Conservation (phyloP, 1,284 basidiomycete species). For the Ganoderma multipileum region DNA sequence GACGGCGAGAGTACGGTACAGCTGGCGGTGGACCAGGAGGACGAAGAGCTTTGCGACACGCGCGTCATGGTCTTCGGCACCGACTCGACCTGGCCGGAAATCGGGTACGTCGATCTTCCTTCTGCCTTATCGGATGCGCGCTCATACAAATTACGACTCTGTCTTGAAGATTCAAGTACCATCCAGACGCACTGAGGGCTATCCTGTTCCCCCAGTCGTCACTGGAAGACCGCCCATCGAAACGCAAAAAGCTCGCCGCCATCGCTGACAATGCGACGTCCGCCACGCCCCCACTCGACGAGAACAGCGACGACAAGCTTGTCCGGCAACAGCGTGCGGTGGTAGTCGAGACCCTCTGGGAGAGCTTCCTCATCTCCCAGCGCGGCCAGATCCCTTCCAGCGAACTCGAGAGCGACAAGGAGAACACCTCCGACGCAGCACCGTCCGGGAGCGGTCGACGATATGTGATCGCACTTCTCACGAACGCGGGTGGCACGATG, state of each 20-base stretch:
- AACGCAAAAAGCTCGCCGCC: slow-evolving; percentile 25
- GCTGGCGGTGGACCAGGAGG: slow-evolving; percentile 22
- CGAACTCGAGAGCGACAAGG: slow-evolving; percentile 33
- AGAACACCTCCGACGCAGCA: slow-evolving; percentile 28
- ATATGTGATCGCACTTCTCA: slow-evolving; percentile 34
- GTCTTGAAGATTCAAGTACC: slow-evolving; percentile 61
- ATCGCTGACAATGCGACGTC: slow-evolving; percentile 19
- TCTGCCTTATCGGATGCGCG: not conserved
- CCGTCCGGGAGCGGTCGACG: slow-evolving; percentile 13
- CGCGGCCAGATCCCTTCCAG: slow-evolving; percentile 28
- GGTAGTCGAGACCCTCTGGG: slow-evolving; percentile 41
- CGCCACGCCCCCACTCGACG: slow-evolving; percentile 22
- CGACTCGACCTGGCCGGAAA: slow-evolving; percentile 30
- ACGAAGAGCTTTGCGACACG: slow-evolving; percentile 40
- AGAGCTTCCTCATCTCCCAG: slow-evolving; percentile 41
- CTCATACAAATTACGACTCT: not conserved
- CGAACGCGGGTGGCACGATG: slow-evolving; percentile 26
- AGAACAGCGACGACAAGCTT: slow-evolving; percentile 15
- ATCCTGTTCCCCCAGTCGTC: slow-evolving; percentile 50
- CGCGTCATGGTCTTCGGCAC: slow-evolving; percentile 42
- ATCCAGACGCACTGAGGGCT: slow-evolving; percentile 52
- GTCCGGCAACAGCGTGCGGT: slow-evolving; percentile 31
- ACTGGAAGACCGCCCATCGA: slow-evolving; percentile 24
- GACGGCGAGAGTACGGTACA: slow-evolving; percentile 28
- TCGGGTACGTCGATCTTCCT: slow-evolving; percentile 32